phyloP scores from a whole-genome alignment of 179 eudicot genomes.

The Amaranthus tricolor region DNA sequence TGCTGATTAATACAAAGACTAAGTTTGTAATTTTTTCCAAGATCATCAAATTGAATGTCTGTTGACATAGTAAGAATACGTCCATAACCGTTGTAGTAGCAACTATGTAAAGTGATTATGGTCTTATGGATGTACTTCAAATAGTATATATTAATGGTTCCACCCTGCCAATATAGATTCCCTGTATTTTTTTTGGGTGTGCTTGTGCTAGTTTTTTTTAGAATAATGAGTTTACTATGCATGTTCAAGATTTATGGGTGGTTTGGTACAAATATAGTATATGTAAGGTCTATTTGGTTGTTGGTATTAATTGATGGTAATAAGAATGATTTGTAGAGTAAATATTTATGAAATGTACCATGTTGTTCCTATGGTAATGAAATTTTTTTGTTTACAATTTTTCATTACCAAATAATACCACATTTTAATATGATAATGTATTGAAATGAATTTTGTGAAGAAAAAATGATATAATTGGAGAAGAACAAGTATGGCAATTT shows the following conservation, averaged over 20 bases:
- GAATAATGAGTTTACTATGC: background rate
- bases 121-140: background rate
- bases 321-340: too few species aligned
- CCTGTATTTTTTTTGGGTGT: too few species aligned
- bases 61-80: background rate
- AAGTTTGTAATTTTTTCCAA: conserved; percentile 2
- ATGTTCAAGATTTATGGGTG: background rate
- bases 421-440: too few species aligned
- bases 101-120: background rate
- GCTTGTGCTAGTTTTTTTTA: background rate
- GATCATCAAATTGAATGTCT: background rate
- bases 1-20: background rate
- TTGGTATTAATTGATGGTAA: background rate
- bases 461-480: too few species aligned
- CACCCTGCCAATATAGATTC: too few species aligned
- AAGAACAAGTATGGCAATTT: too few species aligned
- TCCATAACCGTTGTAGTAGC: background rate
- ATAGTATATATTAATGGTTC: background rate
- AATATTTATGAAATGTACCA: too few species aligned
- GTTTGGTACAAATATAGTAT: background rate
- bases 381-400: too few species aligned
- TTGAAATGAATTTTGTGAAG: too few species aligned
- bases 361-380: too few species aligned
- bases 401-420: too few species aligned
- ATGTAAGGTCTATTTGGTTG: background rate